Conservation (phyloP, 805 yeast species). For the Candida montana region DNA sequence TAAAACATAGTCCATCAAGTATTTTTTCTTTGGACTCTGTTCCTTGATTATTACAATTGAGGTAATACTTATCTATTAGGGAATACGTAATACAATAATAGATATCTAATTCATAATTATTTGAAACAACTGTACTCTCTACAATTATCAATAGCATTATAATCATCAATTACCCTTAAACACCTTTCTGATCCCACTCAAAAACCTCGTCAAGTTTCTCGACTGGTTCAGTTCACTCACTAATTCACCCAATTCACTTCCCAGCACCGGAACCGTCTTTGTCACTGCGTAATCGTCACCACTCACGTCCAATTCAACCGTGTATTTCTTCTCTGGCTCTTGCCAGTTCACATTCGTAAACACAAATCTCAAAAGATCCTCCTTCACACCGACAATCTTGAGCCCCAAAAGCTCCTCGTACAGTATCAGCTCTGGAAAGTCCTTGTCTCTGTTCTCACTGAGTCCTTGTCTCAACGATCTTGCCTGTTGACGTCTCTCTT, state of each 20-base stretch:
- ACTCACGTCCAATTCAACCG: constrained; percentile 41
- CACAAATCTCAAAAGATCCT: constrained; percentile 41
- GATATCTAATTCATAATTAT: too few species aligned
- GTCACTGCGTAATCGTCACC: constrained; percentile 35
- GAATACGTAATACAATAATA: too few species aligned
- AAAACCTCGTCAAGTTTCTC: constrained; percentile 19
- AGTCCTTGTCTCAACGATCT: constrained; percentile 31
- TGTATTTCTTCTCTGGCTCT: constrained; percentile 36
- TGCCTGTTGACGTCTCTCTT: constrained; percentile 29
- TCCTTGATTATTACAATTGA: too few species aligned
- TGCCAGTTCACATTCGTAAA: constrained; percentile 44
- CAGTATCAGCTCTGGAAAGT: constrained; percentile 45
- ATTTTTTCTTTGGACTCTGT: too few species aligned
- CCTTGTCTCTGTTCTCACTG: constrained; percentile 39
- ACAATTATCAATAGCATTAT: too few species aligned
- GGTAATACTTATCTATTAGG: too few species aligned
- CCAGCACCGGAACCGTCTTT: constrained; percentile 35
- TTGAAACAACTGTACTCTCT: too few species aligned
- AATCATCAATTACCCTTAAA: constrained; percentile 10
- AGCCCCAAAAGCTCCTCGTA: constrained; percentile 54
- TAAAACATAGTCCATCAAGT: too few species aligned
- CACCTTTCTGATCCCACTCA: constrained; percentile 17
- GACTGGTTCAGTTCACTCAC: constrained; percentile 14
- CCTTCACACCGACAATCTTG: constrained; percentile 43
- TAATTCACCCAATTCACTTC: constrained; percentile 17